These are phyloP conservation scores for Carpinus viminea DNA, from an alignment of 306 rosid species.

Conservation along the genomic window DNA sequence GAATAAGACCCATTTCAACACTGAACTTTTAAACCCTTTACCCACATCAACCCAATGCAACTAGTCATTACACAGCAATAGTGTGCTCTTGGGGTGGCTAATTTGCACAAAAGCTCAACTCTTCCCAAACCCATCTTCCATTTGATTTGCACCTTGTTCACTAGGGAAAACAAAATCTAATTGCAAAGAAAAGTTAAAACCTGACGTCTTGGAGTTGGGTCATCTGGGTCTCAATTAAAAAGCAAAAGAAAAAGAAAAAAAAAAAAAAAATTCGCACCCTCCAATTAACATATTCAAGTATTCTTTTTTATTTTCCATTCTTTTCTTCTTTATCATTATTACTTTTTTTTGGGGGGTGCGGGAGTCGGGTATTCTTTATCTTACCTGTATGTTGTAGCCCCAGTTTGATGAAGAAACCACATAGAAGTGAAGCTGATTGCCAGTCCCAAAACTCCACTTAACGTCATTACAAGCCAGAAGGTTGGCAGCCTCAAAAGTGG, in stretches of 20 bases:
- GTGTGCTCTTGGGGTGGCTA: background rate
- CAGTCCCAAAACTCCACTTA: conserved; percentile 90
- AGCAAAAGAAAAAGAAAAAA: background rate
- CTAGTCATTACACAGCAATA: background rate
- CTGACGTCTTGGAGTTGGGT: background rate
- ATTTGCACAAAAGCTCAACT: background rate
- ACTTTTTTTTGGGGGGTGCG: too few species aligned
- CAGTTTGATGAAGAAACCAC: conserved; percentile 99
- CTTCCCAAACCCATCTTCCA: background rate
- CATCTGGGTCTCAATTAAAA: background rate
- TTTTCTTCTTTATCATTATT: too few species aligned
- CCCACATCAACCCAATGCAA: conserved; percentile 6
- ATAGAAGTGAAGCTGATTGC: conserved; percentile 98
- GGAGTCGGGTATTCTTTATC: conserved; percentile 3
- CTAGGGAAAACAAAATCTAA: background rate
- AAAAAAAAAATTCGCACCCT: background rate
- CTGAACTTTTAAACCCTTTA: conserved; percentile 3
- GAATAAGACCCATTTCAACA: conserved; percentile 3
- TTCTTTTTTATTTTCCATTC: background rate
- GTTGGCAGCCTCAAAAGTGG: conserved; percentile 84
- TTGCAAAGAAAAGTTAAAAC: conserved; percentile 1
- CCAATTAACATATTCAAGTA: background rate
- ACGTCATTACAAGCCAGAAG: conserved; percentile 92
- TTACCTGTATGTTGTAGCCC: conserved; percentile 98
- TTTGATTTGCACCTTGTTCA: background rate